A percentile compares a stretch with the other conserved stretches of the same genome.
phyloP scores from a whole-genome alignment of 441 rosid species.

The Populus hybrid region DNA sequence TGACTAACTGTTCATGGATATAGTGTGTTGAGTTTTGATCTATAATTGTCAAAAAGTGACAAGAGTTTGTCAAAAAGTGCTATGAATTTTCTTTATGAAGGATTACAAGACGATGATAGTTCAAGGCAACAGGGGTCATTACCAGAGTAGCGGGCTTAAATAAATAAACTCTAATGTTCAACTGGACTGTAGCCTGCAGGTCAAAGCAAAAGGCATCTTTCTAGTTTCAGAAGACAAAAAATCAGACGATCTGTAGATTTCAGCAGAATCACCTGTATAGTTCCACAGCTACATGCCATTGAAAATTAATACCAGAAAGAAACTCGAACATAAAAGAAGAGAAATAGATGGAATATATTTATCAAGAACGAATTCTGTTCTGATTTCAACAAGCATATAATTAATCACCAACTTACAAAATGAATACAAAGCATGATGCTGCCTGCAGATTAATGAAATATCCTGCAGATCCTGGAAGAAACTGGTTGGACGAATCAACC shows the following conservation, averaged over 20 bases:
- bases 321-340: background rate
- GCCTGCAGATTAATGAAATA: background rate
- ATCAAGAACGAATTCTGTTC: background rate
- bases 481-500: background rate
- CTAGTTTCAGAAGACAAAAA: background rate
- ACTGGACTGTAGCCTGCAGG: background rate
- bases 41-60: no score
- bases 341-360: background rate
- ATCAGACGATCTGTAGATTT: background rate
- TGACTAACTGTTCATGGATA: no score
- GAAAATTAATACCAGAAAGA: background rate
- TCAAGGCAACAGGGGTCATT: no score
- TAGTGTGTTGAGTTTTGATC: no score
- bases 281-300: background rate
- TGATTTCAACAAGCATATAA: background rate
- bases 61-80: no score
- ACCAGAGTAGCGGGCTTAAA: no score
- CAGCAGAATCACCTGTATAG: background rate
- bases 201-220: background rate
- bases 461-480: background rate
- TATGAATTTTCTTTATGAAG: no score
- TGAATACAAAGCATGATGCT: constrained; percentile 3
- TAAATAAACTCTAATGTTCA: no score
- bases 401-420: background rate
- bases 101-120: no score